Evolutionary conservation across 2,329 filamentous ascomycete genomes (phyloP).

Genomic region (Sporothrix phasma): DNA sequence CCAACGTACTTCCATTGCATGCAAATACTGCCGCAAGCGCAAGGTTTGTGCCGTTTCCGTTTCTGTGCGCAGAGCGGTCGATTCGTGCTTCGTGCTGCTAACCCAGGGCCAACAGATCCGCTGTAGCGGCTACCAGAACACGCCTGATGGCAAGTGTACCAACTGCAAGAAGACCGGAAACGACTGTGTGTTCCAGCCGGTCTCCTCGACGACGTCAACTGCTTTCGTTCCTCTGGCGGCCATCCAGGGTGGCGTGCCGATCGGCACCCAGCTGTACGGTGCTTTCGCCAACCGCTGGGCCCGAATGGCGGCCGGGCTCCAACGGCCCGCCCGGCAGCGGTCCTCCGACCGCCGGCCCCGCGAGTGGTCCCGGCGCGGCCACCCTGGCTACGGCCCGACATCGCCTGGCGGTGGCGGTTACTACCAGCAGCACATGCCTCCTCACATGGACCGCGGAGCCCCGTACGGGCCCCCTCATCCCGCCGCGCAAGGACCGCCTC

Average conservation of each 20-base stretch:
- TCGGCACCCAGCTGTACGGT: constrained; percentile 46
- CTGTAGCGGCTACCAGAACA: constrained; percentile 51
- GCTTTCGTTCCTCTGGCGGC: constrained; percentile 51
- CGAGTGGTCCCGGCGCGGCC: constrained; percentile 11
- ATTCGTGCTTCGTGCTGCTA: constrained; percentile 15
- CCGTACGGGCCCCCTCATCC: constrained; percentile 9
- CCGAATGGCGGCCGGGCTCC: constrained; percentile 18
- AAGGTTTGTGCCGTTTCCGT: constrained; percentile 34
- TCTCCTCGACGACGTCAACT: constrained; percentile 42
- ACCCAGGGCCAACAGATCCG: constrained; percentile 38
- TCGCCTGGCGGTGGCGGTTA: constrained; percentile 15
- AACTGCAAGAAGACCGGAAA: constrained; percentile 54
- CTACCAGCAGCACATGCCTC: constrained; percentile 11
- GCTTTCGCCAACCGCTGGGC: constrained; percentile 46
- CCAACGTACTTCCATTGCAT: constrained; percentile 50
- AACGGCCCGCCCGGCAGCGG: constrained; percentile 11
- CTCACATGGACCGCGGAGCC: constrained; percentile 8
- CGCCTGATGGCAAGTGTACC: constrained; percentile 48
- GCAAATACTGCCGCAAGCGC: constrained; percentile 50
- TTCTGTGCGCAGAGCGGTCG: not conserved
- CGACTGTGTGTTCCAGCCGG: constrained; percentile 51
- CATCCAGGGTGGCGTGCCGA: constrained; percentile 46
- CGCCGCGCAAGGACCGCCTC: constrained; percentile 5
- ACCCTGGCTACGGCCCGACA: constrained; percentile 20
- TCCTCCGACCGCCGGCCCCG: constrained; percentile 14